Conservation (phyloP, 1,139 yeast species). For the Suhomyces anneliseae region DNA sequence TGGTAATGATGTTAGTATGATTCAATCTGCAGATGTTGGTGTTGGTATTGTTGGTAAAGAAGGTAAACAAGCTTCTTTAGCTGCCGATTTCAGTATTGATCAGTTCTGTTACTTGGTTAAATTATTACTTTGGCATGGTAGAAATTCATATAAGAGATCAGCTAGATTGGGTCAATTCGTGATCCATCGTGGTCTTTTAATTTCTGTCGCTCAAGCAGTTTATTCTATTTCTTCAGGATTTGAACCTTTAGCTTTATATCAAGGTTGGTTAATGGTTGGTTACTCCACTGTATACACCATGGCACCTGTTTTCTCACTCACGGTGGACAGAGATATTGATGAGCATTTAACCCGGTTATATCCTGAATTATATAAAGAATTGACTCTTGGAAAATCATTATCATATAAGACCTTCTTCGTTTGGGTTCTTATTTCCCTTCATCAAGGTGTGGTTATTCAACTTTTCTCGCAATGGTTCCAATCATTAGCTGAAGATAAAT, state of each 20-base stretch:
- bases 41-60: constrained; percentile 99
- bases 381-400: constrained; percentile 82
- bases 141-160: constrained; percentile 93
- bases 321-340: constrained; percentile 87
- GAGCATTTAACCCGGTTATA: constrained; percentile 86
- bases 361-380: constrained; percentile 92
- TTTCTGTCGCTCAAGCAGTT: constrained; percentile 95
- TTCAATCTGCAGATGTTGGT: constrained; percentile 98
- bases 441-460: constrained; percentile 85
- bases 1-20: constrained; percentile 99
- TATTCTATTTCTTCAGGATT: constrained; percentile 82
- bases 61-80: constrained; percentile 94
- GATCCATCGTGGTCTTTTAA: constrained; percentile 91
- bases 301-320: constrained; percentile 97
- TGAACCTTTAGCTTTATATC: constrained; percentile 91
- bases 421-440: constrained; percentile 86
- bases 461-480: constrained; percentile 75
- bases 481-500: constrained; percentile 54
- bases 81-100: constrained; percentile 93
- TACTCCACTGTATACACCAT: constrained; percentile 95
- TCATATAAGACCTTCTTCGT: constrained; percentile 86
- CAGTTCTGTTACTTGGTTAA: constrained; percentile 90
- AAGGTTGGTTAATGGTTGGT: constrained; percentile 98
- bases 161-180: constrained; percentile 95
- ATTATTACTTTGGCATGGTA: constrained; percentile 93